Evolutionary conservation across 1,284 basidiomycete genomes (phyloP).

Genomic region (Sparassis latifolia): DNA sequence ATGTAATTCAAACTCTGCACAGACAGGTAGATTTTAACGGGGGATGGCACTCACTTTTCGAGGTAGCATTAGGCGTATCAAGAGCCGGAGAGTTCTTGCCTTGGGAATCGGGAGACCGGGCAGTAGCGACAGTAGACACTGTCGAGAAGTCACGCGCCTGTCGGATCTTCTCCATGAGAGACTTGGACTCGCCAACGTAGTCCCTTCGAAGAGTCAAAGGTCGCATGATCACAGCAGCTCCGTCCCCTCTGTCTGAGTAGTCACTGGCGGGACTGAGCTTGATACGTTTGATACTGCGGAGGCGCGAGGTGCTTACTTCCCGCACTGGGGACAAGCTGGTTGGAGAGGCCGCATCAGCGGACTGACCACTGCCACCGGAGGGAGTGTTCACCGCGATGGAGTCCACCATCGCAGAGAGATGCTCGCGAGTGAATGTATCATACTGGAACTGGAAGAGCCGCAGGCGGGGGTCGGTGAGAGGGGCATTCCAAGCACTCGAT

Average conservation of each 20-base stretch:
- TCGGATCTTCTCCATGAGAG: constrained; percentile 71
- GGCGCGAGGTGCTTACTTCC: constrained; percentile 42
- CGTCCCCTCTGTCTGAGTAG: constrained; percentile 38
- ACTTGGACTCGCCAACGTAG: constrained; percentile 66
- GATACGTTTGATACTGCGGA: constrained; percentile 70
- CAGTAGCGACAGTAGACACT: constrained; percentile 50
- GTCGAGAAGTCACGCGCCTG: constrained; percentile 70
- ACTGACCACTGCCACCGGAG: constrained; percentile 41
- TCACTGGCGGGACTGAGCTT: constrained; percentile 62
- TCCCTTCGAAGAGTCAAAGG: constrained; percentile 47
- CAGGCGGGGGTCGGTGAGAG: constrained; percentile 64
- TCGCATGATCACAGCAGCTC: constrained; percentile 40
- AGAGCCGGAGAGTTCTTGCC: constrained; percentile 6
- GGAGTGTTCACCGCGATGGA: constrained; percentile 78
- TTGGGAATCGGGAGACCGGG: constrained; percentile 16
- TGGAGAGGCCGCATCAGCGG: constrained; percentile 24
- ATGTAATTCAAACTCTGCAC: too few species aligned
- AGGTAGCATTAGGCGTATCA: too few species aligned
- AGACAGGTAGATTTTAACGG: too few species aligned
- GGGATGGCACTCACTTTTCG: too few species aligned
- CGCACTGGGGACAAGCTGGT: constrained; percentile 18
- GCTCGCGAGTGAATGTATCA: constrained; percentile 89
- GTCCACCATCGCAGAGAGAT: constrained; percentile 87
- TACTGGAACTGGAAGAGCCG: constrained; percentile 88
- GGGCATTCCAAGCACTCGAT: constrained; percentile 28